Evolutionary conservation across 495 filamentous ascomycete genomes (phyloP).

Genomic region (Haplographium delicatum): DNA sequence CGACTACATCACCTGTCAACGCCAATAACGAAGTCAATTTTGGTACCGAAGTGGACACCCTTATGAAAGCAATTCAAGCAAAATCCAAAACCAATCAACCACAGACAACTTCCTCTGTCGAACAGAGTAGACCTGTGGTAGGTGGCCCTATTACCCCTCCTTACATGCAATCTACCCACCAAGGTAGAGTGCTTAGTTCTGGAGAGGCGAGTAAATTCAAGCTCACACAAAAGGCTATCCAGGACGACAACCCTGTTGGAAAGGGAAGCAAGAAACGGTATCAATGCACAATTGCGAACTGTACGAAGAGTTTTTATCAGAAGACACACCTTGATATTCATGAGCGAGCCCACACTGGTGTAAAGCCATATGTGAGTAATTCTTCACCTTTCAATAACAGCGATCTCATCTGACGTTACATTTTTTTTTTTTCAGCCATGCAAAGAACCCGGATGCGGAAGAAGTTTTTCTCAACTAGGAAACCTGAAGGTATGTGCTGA

Average conservation of each 20-base stretch:
- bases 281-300: slow-evolving; percentile 67
- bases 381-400: background rate
- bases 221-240: slow-evolving; percentile 27
- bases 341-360: slow-evolving; percentile 80
- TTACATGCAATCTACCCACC: slow-evolving; percentile 13
- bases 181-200: slow-evolving; percentile 4
- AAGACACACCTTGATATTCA: slow-evolving; percentile 95
- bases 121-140: slow-evolving; percentile 21
- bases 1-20: slow-evolving; percentile 21
- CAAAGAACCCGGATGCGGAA: slow-evolving; percentile 67
- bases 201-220: slow-evolving; percentile 14
- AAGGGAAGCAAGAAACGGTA: slow-evolving; percentile 56
- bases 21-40: slow-evolving; percentile 50
- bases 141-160: slow-evolving; percentile 17
- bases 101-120: slow-evolving; percentile 28
- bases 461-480: slow-evolving; percentile 81
- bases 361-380: slow-evolving; percentile 79
- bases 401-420: background rate
- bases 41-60: slow-evolving; percentile 74
- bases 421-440: slow-evolving; percentile 67
- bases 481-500: slow-evolving; percentile 77
- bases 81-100: slow-evolving; percentile 43
- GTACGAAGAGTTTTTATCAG: slow-evolving; percentile 79
- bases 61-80: slow-evolving; percentile 89
- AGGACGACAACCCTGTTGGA: slow-evolving; percentile 13